phyloP scores from a whole-genome alignment of 2,329 filamentous ascomycete species.

The Phyllosticta ampelicida region DNA sequence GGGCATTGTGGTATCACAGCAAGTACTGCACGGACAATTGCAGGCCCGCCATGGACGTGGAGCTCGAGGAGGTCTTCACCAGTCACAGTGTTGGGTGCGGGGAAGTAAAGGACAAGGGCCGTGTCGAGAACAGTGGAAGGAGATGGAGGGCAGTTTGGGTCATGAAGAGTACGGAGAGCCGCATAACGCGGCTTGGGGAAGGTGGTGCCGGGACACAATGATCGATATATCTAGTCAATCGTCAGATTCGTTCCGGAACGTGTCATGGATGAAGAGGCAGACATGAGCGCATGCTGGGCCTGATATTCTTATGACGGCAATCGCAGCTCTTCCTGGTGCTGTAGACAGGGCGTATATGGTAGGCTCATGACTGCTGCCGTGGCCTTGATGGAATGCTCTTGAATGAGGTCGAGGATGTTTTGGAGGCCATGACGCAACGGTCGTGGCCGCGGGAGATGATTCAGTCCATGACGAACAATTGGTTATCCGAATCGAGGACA shows the following conservation, averaged over 20 bases:
- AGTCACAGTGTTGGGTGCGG: constrained; percentile 69
- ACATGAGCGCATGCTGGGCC: constrained; percentile 64
- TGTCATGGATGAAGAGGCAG: constrained; percentile 16
- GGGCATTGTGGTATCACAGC: constrained; percentile 55
- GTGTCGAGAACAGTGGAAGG: constrained; percentile 54
- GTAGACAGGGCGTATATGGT: constrained; percentile 94
- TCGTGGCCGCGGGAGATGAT: neutral
- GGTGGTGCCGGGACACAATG: constrained; percentile 45
- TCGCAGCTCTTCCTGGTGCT: constrained; percentile 72
- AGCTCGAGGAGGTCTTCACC: constrained; percentile 89
- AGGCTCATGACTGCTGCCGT: constrained; percentile 3
- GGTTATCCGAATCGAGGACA: neutral
- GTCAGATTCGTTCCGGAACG: constrained; percentile 7
- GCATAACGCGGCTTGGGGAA: constrained; percentile 54
- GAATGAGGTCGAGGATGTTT: neutral
- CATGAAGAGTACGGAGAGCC: constrained; percentile 61
- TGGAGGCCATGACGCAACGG: neutral
- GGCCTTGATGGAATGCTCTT: neutral
- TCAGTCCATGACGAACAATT: neutral
- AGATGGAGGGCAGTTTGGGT: constrained; percentile 35
- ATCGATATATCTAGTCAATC: constrained; percentile 49
- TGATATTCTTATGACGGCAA: constrained; percentile 81
- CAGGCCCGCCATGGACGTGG: constrained; percentile 86
- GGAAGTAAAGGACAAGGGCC: constrained; percentile 75
- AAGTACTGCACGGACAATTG: constrained; percentile 79